These are phyloP conservation scores for Pleurotus citrinopileatus DNA, from an alignment of 768 basidiomycete genomes.

Conservation along the genomic window DNA sequence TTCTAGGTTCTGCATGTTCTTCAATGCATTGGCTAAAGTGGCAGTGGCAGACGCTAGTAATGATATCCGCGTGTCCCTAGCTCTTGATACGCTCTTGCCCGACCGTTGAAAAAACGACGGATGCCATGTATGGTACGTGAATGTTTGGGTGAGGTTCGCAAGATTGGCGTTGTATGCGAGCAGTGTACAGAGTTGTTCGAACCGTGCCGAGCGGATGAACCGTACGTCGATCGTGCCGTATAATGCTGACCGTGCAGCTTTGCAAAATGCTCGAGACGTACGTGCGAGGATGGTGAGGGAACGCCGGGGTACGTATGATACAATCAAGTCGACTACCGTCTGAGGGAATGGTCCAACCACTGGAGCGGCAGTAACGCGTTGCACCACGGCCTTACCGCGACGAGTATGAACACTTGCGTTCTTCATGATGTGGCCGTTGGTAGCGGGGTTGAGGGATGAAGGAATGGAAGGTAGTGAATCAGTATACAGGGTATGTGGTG, in stretches of 20 bases:
- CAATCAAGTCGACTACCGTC: background rate
- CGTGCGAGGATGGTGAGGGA: conserved; percentile 26
- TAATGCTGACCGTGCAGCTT: conserved; percentile 28
- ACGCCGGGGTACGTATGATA: conserved; percentile 27
- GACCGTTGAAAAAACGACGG: conserved; percentile 27
- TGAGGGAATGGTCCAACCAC: conserved; percentile 6
- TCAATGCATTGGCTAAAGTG: conserved; percentile 40
- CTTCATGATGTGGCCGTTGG: background rate
- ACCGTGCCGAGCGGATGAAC: conserved; percentile 22
- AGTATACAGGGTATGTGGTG: background rate
- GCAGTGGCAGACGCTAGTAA: conserved; percentile 24
- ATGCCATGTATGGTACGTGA: conserved; percentile 43
- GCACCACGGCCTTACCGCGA: background rate
- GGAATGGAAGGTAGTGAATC: background rate
- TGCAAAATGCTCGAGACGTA: conserved; percentile 30
- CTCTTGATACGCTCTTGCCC: conserved; percentile 31
- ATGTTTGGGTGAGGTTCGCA: conserved; percentile 35
- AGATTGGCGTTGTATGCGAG: conserved; percentile 37
- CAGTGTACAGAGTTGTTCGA: conserved; percentile 33
- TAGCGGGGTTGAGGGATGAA: background rate
- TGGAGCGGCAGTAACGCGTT: background rate
- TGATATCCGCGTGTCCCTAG: conserved; percentile 41
- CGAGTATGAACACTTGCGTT: background rate
- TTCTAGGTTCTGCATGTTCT: conserved; percentile 43
- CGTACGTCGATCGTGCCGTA: conserved; percentile 34